A percentile compares a stretch with the other conserved stretches of the same genome.
Evolutionary conservation across 2,329 filamentous ascomycete species (phyloP).

Genomic region (Gaeumannomyces tritici): DNA sequence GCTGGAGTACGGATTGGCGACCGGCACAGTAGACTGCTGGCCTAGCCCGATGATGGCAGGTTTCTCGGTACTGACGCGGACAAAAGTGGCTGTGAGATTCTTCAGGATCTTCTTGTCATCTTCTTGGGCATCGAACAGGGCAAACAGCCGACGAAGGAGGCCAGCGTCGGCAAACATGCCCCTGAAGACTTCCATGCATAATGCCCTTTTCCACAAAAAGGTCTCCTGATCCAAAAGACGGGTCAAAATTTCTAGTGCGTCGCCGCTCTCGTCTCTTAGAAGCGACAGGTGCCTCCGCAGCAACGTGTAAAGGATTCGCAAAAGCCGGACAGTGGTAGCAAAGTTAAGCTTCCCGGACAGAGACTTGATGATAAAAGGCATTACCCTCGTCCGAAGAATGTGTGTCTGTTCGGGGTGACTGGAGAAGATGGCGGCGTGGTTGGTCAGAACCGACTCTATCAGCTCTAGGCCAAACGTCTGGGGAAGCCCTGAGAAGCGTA

Average conservation of each 20-base stretch:
- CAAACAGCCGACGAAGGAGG: conserved; percentile 70
- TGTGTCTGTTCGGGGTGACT: conserved; percentile 72
- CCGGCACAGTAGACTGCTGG: conserved; percentile 77
- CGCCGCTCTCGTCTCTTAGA: conserved; percentile 70
- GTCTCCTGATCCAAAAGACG: conserved; percentile 84
- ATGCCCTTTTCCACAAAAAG: conserved; percentile 71
- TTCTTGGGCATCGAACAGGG: conserved; percentile 65
- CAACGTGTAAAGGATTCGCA: conserved; percentile 74
- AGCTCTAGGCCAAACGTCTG: conserved; percentile 82
- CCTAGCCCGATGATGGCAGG: conserved; percentile 81
- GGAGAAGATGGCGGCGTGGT: conserved; percentile 72
- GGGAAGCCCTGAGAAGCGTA: conserved; percentile 68
- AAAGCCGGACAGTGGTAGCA: conserved; percentile 69
- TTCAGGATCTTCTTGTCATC: conserved; percentile 69
- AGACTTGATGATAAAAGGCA: conserved; percentile 73
- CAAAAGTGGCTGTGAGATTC: conserved; percentile 77
- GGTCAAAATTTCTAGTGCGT: conserved; percentile 71
- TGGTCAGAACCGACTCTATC: conserved; percentile 81
- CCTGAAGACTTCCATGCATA: conserved; percentile 87
- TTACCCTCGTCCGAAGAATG: conserved; percentile 64
- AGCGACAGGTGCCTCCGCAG: conserved; percentile 69
- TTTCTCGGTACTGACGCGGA: conserved; percentile 87
- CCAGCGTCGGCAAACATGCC: conserved; percentile 75
- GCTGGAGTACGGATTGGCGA: conserved; percentile 43
- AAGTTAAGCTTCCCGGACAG: conserved; percentile 74